A percentile compares a stretch with the other conserved stretches of the same genome.
phyloP scores from a whole-genome alignment of 1,284 basidiomycete genomes.

The Austroboletus novae-zelandiae region DNA sequence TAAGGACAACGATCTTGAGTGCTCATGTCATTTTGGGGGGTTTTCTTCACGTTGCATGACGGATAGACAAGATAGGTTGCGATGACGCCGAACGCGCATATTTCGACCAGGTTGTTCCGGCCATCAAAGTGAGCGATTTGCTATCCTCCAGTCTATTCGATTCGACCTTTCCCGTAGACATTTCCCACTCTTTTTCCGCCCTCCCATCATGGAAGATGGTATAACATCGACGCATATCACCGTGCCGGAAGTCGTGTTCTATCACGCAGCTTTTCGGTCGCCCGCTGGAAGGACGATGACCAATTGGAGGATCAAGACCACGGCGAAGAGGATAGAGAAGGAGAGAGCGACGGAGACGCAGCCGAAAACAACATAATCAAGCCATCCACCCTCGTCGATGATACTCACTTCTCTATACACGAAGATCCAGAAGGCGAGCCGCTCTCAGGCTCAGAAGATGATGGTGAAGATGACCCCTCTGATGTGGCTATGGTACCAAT shows the following conservation, averaged over 20 bases:
- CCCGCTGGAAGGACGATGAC: constrained; percentile 48
- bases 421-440: constrained; percentile 27
- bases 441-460: constrained; percentile 55
- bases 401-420: constrained; percentile 22
- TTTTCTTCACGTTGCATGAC: not conserved
- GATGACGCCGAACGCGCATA: constrained; percentile 83
- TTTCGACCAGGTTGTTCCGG: constrained; percentile 59
- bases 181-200: constrained; percentile 71
- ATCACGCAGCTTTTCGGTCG: constrained; percentile 85
- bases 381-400: constrained; percentile 55
- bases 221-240: constrained; percentile 80
- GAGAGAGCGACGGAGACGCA: constrained; percentile 30
- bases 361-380: constrained; percentile 32
- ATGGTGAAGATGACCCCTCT: constrained; percentile 61
- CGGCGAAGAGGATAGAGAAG: constrained; percentile 24
- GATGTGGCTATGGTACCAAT: constrained; percentile 95
- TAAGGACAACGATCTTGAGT: not conserved
- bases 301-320: constrained; percentile 17
- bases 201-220: constrained; percentile 47
- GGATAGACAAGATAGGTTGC: constrained; percentile 81
- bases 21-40: not conserved
- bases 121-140: constrained; percentile 52
- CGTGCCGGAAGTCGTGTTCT: constrained; percentile 92
- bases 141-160: not conserved
- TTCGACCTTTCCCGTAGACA: constrained; percentile 40